phyloP scores from a whole-genome alignment of 495 filamentous ascomycete genomes.

The Hyaloscypha variabilis region DNA sequence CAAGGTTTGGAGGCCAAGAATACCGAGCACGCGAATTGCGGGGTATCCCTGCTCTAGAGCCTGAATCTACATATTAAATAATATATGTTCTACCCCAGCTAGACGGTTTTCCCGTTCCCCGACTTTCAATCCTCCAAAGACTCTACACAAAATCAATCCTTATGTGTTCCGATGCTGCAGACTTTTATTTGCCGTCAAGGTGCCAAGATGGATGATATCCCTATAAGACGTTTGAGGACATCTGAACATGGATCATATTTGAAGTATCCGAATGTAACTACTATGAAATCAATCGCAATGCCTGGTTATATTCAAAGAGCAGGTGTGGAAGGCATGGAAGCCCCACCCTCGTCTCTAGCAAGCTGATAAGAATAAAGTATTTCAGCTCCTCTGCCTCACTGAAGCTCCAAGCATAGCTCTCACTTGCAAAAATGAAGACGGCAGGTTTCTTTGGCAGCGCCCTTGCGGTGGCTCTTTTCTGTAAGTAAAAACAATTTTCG shows the following conservation, averaged over 20 bases:
- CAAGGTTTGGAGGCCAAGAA: neutral
- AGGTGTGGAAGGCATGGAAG: neutral
- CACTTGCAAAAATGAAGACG: slow-evolving; percentile 23
- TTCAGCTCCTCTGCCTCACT: neutral
- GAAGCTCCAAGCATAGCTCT: neutral
- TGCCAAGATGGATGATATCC: no score
- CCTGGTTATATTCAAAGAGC: neutral
- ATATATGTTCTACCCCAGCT: neutral
- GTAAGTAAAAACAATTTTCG: slow-evolving; percentile 19
- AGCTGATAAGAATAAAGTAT: neutral
- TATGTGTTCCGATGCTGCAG: neutral
- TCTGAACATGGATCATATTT: no score
- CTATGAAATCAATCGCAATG: neutral
- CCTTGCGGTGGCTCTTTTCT: slow-evolving; percentile 16
- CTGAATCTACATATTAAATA: neutral
- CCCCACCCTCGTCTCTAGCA: neutral
- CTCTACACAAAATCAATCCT: neutral
- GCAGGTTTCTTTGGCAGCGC: slow-evolving; percentile 20
- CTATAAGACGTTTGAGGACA: no score
- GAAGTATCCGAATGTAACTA: neutral
- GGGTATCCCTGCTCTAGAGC: neutral
- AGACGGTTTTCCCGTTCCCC: neutral
- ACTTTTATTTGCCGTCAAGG: neutral
- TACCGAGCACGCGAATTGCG: neutral
- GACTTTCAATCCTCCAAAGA: neutral